Base-by-base conservation (phyloP, 2,329 filamentous ascomycete genomes). In the Cytospora leucostoma region DNA sequence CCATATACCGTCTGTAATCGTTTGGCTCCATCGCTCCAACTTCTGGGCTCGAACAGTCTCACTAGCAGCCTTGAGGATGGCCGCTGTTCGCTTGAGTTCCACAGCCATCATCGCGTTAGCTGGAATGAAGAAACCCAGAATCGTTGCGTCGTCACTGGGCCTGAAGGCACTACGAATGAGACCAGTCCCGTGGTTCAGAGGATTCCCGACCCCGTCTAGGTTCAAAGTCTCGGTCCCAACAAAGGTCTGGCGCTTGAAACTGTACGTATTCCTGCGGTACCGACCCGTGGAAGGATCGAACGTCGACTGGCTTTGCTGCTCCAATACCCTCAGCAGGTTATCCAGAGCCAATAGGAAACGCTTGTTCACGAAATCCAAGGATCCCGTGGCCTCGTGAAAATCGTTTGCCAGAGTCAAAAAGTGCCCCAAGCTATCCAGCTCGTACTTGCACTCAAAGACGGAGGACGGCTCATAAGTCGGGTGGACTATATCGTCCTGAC, bases 371-470 rank as follows among this genome's bases (percentile, higher is more conserved):
- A 96, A 97, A 1, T 89, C 88, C 0, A 83, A 89, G 0, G 91
- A 94, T 2, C 83, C 83, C 0, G 92, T 96, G 71, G 91, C 84
- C 47, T 90, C 86, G 77, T 95, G 84, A 76, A 96, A 98, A 69
- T 97, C 88, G 71, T 97, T 97, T 19, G 84, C 86, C 2, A 99
- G 79, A 0, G 90, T 87, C 7, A 99, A 83, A 74, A 99, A 99
- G 72, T 96, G 89, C 0, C 93, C 95, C 0, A 99, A 82, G 10
- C 93, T 97, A 77, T 99, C 95, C 27, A 99, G 87, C 79, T 99
- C 95, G 76, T 98, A 99, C 77, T 99, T 99, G 85, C 95, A 99
- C 77, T 99, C 95, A 68, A 97, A 99, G 4, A 99, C 95, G 56
- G 88, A 85, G 0, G 82, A 85, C 0, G 89, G 89, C 71, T 98